These are phyloP conservation scores for Gloeostereum incarnatum DNA, from an alignment of 768 basidiomycete species.

Conservation along the genomic window DNA sequence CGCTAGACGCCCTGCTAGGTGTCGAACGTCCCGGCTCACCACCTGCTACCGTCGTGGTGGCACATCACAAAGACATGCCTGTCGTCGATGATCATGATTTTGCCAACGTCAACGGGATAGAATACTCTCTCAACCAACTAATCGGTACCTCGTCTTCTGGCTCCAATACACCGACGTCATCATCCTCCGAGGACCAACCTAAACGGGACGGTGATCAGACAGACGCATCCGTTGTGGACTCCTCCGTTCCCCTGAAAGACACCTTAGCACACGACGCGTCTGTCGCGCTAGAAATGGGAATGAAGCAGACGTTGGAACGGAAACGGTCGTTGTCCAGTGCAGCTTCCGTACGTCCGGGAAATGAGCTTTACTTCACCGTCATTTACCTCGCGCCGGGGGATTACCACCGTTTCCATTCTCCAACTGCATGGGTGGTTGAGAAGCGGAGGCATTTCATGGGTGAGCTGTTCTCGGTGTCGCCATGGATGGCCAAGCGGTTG, in stretches of 20 bases:
- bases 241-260: constrained; percentile 42
- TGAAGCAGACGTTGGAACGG: constrained; percentile 23
- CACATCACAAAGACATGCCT: constrained; percentile 40
- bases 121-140: constrained; percentile 88
- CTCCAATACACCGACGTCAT: constrained; percentile 26
- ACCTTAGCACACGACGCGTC: constrained; percentile 57
- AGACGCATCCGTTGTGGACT: constrained; percentile 66
- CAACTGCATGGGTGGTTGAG: constrained; percentile 96
- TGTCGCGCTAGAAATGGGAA: constrained; percentile 67
- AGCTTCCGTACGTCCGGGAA: constrained; percentile 43
- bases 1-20: constrained; percentile 88
- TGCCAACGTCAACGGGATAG: constrained; percentile 94
- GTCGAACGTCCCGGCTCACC: constrained; percentile 45
- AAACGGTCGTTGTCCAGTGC: constrained; percentile 29
- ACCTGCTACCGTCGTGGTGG: constrained; percentile 27
- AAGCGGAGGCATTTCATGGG: constrained; percentile 92
- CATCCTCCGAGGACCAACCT: constrained; percentile 10
- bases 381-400: constrained; percentile 98
- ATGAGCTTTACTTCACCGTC: constrained; percentile 86
- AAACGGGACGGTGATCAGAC: constrained; percentile 58
- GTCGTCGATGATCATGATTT: constrained; percentile 83
- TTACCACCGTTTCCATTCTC: constrained; percentile 96
- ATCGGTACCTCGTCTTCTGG: constrained; percentile 49
- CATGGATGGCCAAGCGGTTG: constrained; percentile 88
- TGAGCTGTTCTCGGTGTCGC: constrained; percentile 94